A percentile compares a stretch with the other conserved stretches of the same genome.
phyloP scores from a whole-genome alignment of 192 early-diverging fungal genomes.

The Dissophora globulifera region DNA sequence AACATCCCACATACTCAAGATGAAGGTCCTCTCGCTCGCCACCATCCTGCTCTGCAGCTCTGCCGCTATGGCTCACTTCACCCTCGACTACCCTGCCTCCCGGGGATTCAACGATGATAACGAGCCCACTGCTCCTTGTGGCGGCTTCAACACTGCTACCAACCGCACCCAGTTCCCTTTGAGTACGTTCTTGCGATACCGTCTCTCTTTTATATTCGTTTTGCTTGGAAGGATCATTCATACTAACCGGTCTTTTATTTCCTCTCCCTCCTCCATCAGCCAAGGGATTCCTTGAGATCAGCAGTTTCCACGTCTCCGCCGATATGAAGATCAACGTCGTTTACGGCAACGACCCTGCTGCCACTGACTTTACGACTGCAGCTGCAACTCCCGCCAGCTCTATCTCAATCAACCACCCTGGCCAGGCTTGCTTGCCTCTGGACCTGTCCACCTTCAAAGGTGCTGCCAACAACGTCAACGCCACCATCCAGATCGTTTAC shows the following conservation, averaged over 20 bases:
- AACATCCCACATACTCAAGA: neutral
- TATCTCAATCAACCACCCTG: slow-evolving; percentile 43
- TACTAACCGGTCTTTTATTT: neutral
- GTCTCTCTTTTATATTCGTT: no score
- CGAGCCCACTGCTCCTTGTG: slow-evolving; percentile 62
- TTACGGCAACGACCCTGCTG: slow-evolving; percentile 53
- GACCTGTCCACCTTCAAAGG: slow-evolving; percentile 43
- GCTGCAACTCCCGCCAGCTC: slow-evolving; percentile 26
- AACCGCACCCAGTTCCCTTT: slow-evolving; percentile 59
- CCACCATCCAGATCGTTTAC: slow-evolving; percentile 64
- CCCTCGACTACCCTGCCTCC: slow-evolving; percentile 56
- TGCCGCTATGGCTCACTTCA: slow-evolving; percentile 59
- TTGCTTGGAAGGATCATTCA: no score
- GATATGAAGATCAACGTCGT: slow-evolving; percentile 55
- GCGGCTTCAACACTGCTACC: slow-evolving; percentile 52
- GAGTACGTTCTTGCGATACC: slow-evolving; percentile 26
- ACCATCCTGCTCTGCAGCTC: slow-evolving; percentile 42
- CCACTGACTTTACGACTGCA: slow-evolving; percentile 49
- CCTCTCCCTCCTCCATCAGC: slow-evolving; percentile 8
- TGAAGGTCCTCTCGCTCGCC: slow-evolving; percentile 44
- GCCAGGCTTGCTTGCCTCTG: slow-evolving; percentile 51
- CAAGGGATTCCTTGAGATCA: slow-evolving; percentile 57
- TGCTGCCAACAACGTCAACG: slow-evolving; percentile 58
- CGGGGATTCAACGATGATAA: slow-evolving; percentile 57
- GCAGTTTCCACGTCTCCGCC: slow-evolving; percentile 54